Evolutionary conservation across 495 filamentous ascomycete genomes (phyloP).

Genomic region (Daldinia grandis): DNA sequence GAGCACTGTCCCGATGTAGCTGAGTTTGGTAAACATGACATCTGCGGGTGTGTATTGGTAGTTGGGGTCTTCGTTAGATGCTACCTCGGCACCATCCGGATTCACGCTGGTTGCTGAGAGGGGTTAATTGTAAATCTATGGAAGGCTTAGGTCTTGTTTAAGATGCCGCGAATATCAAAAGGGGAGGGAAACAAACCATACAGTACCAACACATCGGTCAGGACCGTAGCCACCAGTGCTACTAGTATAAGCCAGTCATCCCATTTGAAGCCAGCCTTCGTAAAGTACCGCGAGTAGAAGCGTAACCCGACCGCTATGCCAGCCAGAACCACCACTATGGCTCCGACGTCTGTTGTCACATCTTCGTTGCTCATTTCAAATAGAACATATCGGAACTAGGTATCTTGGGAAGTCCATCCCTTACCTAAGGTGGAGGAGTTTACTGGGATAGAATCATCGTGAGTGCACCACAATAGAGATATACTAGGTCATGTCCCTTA

Average conservation of each 20-base stretch:
- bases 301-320: constrained; percentile 8
- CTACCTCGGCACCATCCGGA: neutral
- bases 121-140: too few relatives aligned
- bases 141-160: neutral
- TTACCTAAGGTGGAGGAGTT: too few relatives aligned
- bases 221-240: neutral
- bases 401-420: too few relatives aligned
- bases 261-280: constrained; percentile 2
- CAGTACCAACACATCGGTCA: neutral
- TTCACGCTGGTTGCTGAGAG: neutral
- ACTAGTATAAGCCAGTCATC: constrained; percentile 30
- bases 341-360: constrained; percentile 3
- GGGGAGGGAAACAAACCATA: constrained; percentile 1
- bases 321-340: constrained; percentile 6
- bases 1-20: constrained; percentile 6
- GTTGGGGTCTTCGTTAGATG: neutral
- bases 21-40: constrained; percentile 4
- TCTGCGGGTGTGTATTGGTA: constrained; percentile 19
- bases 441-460: too few relatives aligned
- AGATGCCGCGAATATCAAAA: neutral
- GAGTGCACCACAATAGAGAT: too few relatives aligned
- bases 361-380: neutral
- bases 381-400: too few relatives aligned
- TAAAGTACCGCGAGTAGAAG: constrained; percentile 18
- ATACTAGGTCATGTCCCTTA: too few relatives aligned